Percentiles rank a stretch among this genome's conserved stretches.
Conservation (phyloP, 108 stramenopile species). For the Nitzschia palea region DNA sequence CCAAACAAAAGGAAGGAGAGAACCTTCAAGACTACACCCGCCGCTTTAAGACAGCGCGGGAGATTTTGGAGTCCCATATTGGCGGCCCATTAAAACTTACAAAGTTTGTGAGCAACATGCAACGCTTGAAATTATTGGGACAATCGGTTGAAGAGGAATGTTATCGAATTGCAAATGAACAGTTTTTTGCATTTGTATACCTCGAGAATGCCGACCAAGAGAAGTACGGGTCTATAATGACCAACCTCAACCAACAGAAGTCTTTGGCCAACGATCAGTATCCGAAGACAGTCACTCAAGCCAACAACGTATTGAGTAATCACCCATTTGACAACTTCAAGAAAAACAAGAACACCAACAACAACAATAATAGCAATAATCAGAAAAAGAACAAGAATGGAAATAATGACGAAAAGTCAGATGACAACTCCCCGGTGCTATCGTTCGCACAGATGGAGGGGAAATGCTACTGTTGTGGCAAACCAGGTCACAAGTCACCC, state of each 20-base stretch:
- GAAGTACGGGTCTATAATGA: conserved; percentile 2
- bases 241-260: conserved; percentile 1
- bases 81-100: background rate
- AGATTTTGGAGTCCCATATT: background rate
- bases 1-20: conserved; percentile 5
- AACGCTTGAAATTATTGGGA: background rate
- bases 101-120: background rate
- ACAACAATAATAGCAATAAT: background rate
- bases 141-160: background rate
- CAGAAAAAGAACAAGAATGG: background rate
- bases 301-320: conserved; percentile 9
- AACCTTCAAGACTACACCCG: background rate
- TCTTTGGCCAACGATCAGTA: conserved; percentile 15
- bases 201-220: conserved; percentile 6
- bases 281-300: conserved; percentile 4
- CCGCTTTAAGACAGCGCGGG: conserved; percentile 4
- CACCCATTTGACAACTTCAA: background rate
- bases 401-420: background rate
- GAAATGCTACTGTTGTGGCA: conserved; percentile 16
- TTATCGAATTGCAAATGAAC: background rate
- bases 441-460: conserved; percentile 17
- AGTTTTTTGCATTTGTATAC: conserved; percentile 3
- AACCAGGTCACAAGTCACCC: conserved; percentile 12
- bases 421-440: background rate
- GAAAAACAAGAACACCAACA: background rate